A percentile compares a stretch with the other conserved stretches of the same genome.
Evolutionary conservation across 495 filamentous ascomycete species (phyloP).

Genomic region (Hypomontagnella submonticulosa): DNA sequence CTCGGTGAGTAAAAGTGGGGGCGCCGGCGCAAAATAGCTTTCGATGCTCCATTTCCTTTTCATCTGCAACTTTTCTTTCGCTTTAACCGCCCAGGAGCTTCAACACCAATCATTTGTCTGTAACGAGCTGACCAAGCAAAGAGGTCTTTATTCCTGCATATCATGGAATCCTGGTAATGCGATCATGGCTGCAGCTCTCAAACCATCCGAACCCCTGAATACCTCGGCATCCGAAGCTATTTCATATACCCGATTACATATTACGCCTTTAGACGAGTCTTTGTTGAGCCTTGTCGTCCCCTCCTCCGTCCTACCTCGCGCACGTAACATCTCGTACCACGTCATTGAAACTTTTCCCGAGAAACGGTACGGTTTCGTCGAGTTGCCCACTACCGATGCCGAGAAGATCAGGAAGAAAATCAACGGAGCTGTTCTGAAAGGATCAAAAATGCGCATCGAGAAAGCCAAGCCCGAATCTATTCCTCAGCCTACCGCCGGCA

Average conservation of each 20-base stretch:
- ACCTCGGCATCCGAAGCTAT: conserved; percentile 14
- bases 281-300: conserved; percentile 76
- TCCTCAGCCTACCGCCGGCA: conserved; percentile 47
- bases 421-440: conserved; percentile 87
- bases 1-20: too few relatives aligned
- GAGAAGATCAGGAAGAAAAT: conserved; percentile 91
- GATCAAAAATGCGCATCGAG: conserved; percentile 85
- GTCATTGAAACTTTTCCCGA: conserved; percentile 86
- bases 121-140: conserved; percentile 17
- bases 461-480: conserved; percentile 69
- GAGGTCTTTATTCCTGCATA: not conserved
- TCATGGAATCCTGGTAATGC: conserved; percentile 22
- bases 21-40: too few relatives aligned
- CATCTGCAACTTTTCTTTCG: conserved; percentile 18
- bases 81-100: conserved; percentile 17
- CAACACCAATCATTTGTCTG: conserved; percentile 4
- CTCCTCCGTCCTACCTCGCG: conserved; percentile 70
- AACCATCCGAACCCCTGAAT: conserved; percentile 16
- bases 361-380: conserved; percentile 87
- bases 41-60: not conserved
- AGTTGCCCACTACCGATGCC: conserved; percentile 81
- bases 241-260: conserved; percentile 75
- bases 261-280: conserved; percentile 81
- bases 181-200: conserved; percentile 33
- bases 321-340: conserved; percentile 85